Evolutionary conservation across 1,139 yeast species (phyloP), one percentile per base, ranked within the genome.

Genomic region (Hansenula sp.): DNA sequence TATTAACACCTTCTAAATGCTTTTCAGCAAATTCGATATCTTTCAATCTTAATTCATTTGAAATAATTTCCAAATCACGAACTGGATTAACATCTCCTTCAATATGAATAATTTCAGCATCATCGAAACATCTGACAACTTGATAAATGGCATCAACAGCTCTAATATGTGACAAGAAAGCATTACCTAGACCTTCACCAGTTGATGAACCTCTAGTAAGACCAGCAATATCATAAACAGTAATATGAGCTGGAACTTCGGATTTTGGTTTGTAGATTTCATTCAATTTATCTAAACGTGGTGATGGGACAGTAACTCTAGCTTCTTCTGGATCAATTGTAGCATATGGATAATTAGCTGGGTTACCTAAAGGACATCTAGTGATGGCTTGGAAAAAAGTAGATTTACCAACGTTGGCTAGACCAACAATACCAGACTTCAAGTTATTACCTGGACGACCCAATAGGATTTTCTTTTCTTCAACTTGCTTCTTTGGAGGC

Each of bases 261-360:
- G 88, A 77, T 62, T 84, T 82, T 47, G 96, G 94, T 71, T 85
- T 81, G 75, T 86, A 89, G 61, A 83, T 68, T 43, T 78, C 77
- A 60, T 79, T 74, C 57, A 89, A 76, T 59, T 74, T 76, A 62
- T 90, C 95, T 63, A 93, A 84, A 67, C 96, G 82, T 52, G 87
- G 78, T 38, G 97, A 90, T 56, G 99, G 99, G 47, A 93, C 99
- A 61, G 86, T 84, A 49, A 91, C 96, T 68, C 96, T 80, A 42
- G 99, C 98, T 74, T 93, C 99, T 74, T 93, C 99, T 41, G 99
- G 99, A 59, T 93, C 99, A 69, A 93, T 93, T 49, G 99, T 93
- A 47, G 99, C 99, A 65, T 91, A 93, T 33, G 99, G 99, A 66
- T 91, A 93, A 70, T 93, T 93, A 52, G 98, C 99, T 49, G 99